Evolutionary conservation across 169 alveolate species (phyloP).

Genomic region (Amoebophrya sp.): DNA sequence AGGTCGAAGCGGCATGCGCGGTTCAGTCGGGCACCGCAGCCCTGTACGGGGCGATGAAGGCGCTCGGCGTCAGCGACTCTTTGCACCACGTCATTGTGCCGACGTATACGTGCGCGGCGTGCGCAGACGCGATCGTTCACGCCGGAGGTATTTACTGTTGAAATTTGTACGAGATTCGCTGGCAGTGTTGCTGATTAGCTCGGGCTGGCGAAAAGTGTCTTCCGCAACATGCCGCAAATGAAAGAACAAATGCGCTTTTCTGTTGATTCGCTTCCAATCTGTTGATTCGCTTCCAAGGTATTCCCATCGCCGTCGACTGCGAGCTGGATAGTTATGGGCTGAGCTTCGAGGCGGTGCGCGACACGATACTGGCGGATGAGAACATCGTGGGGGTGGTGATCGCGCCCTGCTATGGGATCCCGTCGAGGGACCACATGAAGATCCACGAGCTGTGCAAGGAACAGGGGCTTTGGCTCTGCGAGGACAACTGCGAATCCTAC

Average conservation of each 20-base stretch:
- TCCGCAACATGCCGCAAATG: no score
- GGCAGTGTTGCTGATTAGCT: no score
- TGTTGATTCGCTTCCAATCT: no score
- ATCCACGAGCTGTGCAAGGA: not conserved
- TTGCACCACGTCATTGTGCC: not conserved
- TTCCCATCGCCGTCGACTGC: not conserved
- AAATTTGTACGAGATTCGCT: no score
- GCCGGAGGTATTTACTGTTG: constrained; percentile 16
- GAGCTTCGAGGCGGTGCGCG: not conserved
- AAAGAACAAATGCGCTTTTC: no score
- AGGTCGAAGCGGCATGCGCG: constrained; percentile 11
- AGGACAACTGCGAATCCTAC: constrained; percentile 14
- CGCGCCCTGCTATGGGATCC: constrained; percentile 6
- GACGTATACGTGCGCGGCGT: constrained; percentile 12
- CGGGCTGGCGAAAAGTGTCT: no score
- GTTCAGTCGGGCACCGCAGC: constrained; percentile 12
- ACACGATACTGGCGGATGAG: not conserved
- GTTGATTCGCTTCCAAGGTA: no score
- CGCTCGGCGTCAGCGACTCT: not conserved
- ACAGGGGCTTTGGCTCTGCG: constrained; percentile 5
- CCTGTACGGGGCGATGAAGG: constrained; percentile 15
- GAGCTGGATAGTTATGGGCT: constrained; percentile 2
- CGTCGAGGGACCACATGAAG: constrained; percentile 1
- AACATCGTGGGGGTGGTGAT: not conserved
- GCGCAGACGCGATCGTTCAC: constrained; percentile 13